Base-by-base conservation (phyloP, 495 filamentous ascomycete species). In the Tetracladium setigerum region DNA sequence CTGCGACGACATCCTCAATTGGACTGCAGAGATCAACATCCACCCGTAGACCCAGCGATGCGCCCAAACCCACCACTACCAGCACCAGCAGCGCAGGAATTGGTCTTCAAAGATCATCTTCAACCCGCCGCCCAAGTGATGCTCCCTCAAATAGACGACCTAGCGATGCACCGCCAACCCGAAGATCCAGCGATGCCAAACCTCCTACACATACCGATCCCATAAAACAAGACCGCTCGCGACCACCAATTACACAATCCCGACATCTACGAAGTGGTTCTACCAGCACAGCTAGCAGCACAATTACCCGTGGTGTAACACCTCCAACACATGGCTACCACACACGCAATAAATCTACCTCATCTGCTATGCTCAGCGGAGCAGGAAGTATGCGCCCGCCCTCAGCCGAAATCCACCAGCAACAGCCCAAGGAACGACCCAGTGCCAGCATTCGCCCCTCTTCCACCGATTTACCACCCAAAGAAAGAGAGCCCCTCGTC, bases 331-430 rank as follows among this genome's bases (percentile, higher is more conserved):
- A 27, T 27, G 22, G 22, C 22, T 27, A 27, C 7, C 51, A 65
- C 15, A 50, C 58, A 11, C 62, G 50, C 15, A 53, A 55, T 4
- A 49, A 55, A 41, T 57, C 67, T 10, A 61, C 65, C 30, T 73
- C 71, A 12, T 53, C 53, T 41, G 49, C 50, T 4, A 22, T 62
- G 18, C 57, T 74, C 16, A 67, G 58, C 18, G 44, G 66, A 49
- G 58, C 66, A 10, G 72, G 69, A 3, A 65, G 58, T 31, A 66
- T 75, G 6, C 67, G 66, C 1, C 73, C 72, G 9, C 63, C 67
- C 2, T 27, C 38, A 9, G 41, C 41, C 8, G 44, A 44, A 15
- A 24, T 41, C 38, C 55, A 1, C 54, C 43, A 22, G 46, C 59
- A 0, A 46, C 61, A 47, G 51, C 41, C 32, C 44, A 58, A 14